These are phyloP conservation scores for Ballota nigra DNA, from an alignment of 257 asterid genomes.

Conservation along the genomic window DNA sequence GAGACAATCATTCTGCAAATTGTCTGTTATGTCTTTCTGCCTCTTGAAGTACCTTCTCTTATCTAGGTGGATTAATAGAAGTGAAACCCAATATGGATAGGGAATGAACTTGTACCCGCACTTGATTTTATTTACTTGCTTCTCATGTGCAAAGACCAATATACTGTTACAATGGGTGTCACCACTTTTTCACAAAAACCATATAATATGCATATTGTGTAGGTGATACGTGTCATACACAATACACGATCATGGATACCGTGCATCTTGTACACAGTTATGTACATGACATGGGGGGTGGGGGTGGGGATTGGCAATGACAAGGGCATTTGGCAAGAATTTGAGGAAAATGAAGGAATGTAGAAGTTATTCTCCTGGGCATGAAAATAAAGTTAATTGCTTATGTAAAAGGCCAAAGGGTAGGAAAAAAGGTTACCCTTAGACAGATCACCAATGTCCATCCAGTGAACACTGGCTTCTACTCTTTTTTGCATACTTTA, in stretches of 20 bases:
- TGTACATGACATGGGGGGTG: no score
- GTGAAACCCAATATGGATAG: no score
- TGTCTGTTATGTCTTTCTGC: not conserved
- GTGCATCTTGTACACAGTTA: not conserved
- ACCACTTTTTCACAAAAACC: not conserved
- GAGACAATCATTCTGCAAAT: not conserved
- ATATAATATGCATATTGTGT: not conserved
- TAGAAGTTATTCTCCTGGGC: not conserved
- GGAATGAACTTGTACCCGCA: not conserved
- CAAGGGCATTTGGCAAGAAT: no score
- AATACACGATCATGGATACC: no score
- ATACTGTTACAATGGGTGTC: no score
- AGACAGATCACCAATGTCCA: not conserved
- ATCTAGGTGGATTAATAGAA: not conserved
- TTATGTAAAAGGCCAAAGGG: not conserved
- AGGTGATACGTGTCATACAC: not conserved
- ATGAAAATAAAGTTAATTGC: not conserved
- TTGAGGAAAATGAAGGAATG: not conserved
- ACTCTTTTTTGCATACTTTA: not conserved
- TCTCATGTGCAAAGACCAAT: no score
- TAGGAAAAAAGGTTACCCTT: not conserved
- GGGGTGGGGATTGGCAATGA: no score
- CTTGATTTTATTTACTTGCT: not conserved
- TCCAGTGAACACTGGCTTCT: not conserved
- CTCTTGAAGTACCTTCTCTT: not conserved